These are phyloP conservation scores for Caryopteris hybrid DNA, from an alignment of 305 asterid genomes.

Conservation along the genomic window DNA sequence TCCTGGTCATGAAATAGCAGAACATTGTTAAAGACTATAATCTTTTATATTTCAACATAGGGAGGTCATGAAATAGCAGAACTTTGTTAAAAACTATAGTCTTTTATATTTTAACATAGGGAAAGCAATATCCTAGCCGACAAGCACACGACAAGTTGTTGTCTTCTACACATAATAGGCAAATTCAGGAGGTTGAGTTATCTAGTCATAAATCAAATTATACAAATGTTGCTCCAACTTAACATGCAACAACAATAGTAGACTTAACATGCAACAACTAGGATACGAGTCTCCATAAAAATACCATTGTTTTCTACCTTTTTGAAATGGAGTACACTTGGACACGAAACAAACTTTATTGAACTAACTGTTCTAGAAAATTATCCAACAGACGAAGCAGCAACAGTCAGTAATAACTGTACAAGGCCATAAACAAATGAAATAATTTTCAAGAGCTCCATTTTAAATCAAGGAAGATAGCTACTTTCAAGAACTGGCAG, in stretches of 20 bases:
- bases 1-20: neutral
- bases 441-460: neutral
- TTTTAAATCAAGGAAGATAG: conserved; percentile 42
- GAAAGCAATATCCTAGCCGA: neutral
- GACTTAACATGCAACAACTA: too few species aligned
- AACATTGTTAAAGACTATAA: neutral
- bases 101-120: neutral
- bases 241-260: neutral
- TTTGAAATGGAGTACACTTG: too few species aligned
- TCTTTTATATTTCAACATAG: too few species aligned
- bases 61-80: neutral
- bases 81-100: neutral
- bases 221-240: neutral
- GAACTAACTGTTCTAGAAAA: neutral
- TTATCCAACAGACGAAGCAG: neutral
- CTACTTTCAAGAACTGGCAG: conserved; percentile 59
- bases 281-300: too few species aligned
- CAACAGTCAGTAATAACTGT: neutral
- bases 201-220: conserved; percentile 11
- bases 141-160: neutral
- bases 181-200: neutral
- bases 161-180: neutral
- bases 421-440: neutral
- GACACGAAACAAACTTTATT: neutral
- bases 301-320: too few species aligned